phyloP scores from a whole-genome alignment of 2,329 filamentous ascomycete genomes.

The Clonostachys rosea region DNA sequence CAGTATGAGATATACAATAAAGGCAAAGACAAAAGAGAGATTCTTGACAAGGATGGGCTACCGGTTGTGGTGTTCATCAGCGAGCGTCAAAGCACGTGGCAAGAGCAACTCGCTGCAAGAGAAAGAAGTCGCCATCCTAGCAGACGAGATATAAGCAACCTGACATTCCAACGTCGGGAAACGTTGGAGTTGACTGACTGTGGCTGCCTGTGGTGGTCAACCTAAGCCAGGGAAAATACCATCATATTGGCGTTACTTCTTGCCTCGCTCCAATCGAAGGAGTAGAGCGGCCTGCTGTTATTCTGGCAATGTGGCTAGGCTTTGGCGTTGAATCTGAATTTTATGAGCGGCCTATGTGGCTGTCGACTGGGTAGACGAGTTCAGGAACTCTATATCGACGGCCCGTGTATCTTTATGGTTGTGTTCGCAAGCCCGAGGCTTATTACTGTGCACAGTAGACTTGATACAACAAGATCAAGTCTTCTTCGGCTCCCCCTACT shows the following conservation, averaged over 20 bases:
- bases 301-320: too few species aligned
- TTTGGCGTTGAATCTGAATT: too few species aligned
- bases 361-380: too few species aligned
- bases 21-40: slow-evolving; percentile 25
- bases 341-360: too few species aligned
- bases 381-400: too few species aligned
- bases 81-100: slow-evolving; percentile 20
- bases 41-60: slow-evolving; percentile 28
- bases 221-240: slow-evolving; percentile 14
- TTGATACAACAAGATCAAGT: too few species aligned
- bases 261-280: background rate
- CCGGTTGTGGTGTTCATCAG: slow-evolving; percentile 35
- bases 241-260: background rate
- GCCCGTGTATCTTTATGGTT: too few species aligned
- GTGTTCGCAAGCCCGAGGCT: too few species aligned
- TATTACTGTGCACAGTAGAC: too few species aligned
- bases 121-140: slow-evolving; percentile 1
- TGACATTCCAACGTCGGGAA: background rate
- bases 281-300: background rate
- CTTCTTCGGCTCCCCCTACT: too few species aligned
- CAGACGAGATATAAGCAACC: background rate
- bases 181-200: slow-evolving; percentile 39
- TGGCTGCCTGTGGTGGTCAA: slow-evolving; percentile 49
- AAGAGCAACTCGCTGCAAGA: background rate
- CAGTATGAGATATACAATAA: slow-evolving; percentile 39